These are phyloP conservation scores for Sphagnum magellanicum DNA, from an alignment of 228 moss, liverwort and hornwort genomes.

Conservation along the genomic window DNA sequence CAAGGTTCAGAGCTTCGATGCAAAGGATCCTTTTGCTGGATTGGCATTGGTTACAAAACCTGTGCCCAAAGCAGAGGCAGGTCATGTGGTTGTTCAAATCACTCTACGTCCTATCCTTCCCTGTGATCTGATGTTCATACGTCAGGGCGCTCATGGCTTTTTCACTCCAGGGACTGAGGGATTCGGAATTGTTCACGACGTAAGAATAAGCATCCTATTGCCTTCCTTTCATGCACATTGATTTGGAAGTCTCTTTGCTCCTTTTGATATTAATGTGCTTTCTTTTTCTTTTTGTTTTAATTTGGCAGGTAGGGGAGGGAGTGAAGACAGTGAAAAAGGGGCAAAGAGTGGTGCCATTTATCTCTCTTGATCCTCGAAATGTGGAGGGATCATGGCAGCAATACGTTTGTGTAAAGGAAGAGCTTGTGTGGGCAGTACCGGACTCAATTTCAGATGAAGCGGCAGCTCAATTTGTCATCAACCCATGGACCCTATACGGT, in stretches of 20 bases:
- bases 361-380: slow-evolving; percentile 23
- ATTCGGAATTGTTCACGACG: slow-evolving; percentile 69
- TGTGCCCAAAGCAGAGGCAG: slow-evolving; percentile 52
- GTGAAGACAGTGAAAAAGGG: slow-evolving; percentile 54
- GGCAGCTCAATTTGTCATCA: slow-evolving; percentile 75
- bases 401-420: slow-evolving; percentile 49
- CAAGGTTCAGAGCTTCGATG: slow-evolving; percentile 42
- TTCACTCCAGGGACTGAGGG: slow-evolving; percentile 71
- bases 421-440: slow-evolving; percentile 51
- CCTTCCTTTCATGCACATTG: background rate
- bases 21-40: slow-evolving; percentile 45
- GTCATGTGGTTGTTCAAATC: slow-evolving; percentile 66
- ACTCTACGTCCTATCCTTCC: slow-evolving; percentile 76
- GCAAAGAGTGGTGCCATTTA: slow-evolving; percentile 76
- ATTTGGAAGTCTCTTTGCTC: background rate
- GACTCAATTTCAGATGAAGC: slow-evolving; percentile 57
- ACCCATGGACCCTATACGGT: slow-evolving; percentile 69
- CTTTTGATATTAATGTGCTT: background rate
- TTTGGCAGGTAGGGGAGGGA: slow-evolving; percentile 69
- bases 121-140: slow-evolving; percentile 52
- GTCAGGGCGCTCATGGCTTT: slow-evolving; percentile 27
- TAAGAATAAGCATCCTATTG: slow-evolving; percentile 14
- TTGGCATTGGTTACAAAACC: slow-evolving; percentile 65
- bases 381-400: slow-evolving; percentile 95
- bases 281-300: background rate